Base-by-base conservation (phyloP, 2,329 filamentous ascomycete species). In the Fusarium anguioides region DNA sequence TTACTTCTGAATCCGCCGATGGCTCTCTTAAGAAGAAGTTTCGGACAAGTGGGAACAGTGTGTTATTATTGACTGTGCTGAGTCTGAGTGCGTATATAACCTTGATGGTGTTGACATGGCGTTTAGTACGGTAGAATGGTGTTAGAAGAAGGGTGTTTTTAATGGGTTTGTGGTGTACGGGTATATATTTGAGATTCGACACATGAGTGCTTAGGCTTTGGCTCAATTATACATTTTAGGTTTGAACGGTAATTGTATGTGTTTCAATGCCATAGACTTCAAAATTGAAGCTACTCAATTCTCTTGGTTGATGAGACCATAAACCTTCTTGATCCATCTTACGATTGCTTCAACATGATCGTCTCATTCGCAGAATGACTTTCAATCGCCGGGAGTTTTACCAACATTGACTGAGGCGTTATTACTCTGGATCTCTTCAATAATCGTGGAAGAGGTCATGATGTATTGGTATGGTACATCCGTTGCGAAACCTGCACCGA, bases 21-120 rank as follows among this genome's bases (percentile, higher is more conserved):
- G 79, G 76, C 37, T 71, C 72, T 45, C 53, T 76, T 39, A 80
- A 81, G 23, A 83, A 77, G 73, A 87, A 84, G 74, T 90, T 90
- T 68, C 83, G 87, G 63, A 90, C 88, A 20, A 88, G 86, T 64
- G 87, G 87, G 24, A 88, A 89, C 72, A 88, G 85, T 49, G 87
- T 90, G 20, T 77, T 86, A 3, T 73, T 90, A 33, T 78, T 90
- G 69, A 87, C 86, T 3, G 67, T 75, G 10, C 73, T 90, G 63
- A 89, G 87, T 66, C 72, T 90, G 39, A 79, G 80, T 35, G 86
- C 87, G 6, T 90, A 90, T 74, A 71, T 85, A 8, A 83, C 81
- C 33, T 76, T 90, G 69, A 75, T 89, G 68, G 81, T 86, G 24
- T 75, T 90, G 69, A 86, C 86, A 1, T 84, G 83, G 80, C 75